Conservation (phyloP, 2,329 filamentous ascomycete genomes). For the Paramyrothecium roridum region DNA sequence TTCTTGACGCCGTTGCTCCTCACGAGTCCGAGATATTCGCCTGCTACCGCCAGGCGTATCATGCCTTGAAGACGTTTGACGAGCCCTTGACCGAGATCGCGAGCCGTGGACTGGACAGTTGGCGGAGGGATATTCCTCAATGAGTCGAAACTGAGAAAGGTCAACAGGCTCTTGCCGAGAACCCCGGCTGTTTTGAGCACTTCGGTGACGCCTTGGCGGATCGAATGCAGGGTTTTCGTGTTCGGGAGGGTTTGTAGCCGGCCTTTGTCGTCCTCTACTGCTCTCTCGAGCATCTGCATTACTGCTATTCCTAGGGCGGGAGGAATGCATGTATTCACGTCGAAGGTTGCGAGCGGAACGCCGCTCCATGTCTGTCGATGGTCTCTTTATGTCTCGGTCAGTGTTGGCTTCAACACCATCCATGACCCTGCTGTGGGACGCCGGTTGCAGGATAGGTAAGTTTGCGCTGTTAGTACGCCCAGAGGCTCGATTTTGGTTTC, state of each 20-base stretch:
- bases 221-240: background rate
- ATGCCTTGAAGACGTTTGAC: background rate
- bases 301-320: background rate
- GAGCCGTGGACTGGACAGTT: conserved; percentile 16
- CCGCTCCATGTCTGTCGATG: background rate
- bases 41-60: background rate
- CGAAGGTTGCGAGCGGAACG: background rate
- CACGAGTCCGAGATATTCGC: background rate
- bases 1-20: background rate
- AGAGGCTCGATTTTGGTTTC: background rate
- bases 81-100: conserved; percentile 11
- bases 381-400: background rate
- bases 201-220: conserved; percentile 2
- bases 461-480: background rate
- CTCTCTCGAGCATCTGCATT: conserved; percentile 3
- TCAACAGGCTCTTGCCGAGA: conserved; percentile 10
- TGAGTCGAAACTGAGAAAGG: conserved; percentile 16
- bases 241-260: background rate
- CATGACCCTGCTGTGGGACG: background rate
- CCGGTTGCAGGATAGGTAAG: background rate
- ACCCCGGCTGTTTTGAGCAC: conserved; percentile 4
- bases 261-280: background rate
- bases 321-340: background rate
- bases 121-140: conserved; percentile 16
- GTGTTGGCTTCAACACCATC: background rate